Conservation (phyloP, 2,329 filamentous ascomycete species). For the Bipolaris bicolor region DNA sequence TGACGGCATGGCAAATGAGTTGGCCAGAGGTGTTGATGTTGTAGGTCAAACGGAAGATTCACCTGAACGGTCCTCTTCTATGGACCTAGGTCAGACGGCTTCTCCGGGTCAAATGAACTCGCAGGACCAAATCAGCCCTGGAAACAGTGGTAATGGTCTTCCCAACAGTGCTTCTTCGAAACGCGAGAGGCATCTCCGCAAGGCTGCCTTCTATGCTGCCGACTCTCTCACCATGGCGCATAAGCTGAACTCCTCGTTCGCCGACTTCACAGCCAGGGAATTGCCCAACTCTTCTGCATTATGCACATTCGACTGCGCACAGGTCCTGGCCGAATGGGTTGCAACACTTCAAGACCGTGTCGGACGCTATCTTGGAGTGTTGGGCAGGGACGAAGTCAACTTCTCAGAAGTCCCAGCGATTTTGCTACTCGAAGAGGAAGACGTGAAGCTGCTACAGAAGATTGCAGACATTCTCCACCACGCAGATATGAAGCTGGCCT, state of each 20-base stretch:
- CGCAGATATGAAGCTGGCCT: conserved; percentile 79
- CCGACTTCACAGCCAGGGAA: conserved; percentile 81
- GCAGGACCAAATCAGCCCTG: conserved; percentile 41
- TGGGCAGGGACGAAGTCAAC: conserved; percentile 83
- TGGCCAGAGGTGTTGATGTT: conserved; percentile 78
- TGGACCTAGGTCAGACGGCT: conserved; percentile 35
- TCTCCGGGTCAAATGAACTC: conserved; percentile 32
- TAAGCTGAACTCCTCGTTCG: conserved; percentile 82
- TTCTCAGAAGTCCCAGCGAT: conserved; percentile 80
- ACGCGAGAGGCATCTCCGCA: conserved; percentile 85
- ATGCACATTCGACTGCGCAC: conserved; percentile 91
- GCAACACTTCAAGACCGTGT: conserved; percentile 92
- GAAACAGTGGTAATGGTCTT: conserved; percentile 39
- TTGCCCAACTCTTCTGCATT: conserved; percentile 88
- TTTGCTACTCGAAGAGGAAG: conserved; percentile 90
- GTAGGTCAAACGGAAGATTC: conserved; percentile 73
- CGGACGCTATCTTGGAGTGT: conserved; percentile 84
- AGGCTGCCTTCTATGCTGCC: conserved; percentile 93
- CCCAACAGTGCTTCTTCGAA: conserved; percentile 63
- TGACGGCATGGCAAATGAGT: conserved; percentile 86
- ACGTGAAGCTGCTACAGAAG: conserved; percentile 82
- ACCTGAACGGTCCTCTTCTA: conserved; percentile 51
- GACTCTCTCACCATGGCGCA: conserved; percentile 90
- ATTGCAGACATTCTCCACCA: conserved; percentile 78
- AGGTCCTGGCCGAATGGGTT: conserved; percentile 93